A percentile compares a stretch with the other conserved stretches of the same genome.
Evolutionary conservation across 306 rosid species (phyloP).

Genomic region (Casuarina glauca): DNA sequence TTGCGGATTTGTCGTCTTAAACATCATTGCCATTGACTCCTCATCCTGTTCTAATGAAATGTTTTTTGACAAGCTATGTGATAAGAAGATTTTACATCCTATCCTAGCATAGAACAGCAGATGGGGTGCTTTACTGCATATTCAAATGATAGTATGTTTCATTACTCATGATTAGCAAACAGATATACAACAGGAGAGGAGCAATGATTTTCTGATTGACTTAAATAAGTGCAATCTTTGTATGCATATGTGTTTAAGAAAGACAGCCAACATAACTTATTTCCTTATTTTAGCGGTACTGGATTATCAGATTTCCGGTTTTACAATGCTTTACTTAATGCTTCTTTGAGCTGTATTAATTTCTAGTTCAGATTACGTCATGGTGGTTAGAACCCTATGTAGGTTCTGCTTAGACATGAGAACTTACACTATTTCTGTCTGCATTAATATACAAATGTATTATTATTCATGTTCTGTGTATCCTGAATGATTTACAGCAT

Average conservation of each 20-base stretch:
- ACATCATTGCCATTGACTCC: not conserved
- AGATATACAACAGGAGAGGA: not conserved
- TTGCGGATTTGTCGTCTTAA: not conserved
- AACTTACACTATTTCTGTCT: constrained; percentile 1
- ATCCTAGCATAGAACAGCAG: not conserved
- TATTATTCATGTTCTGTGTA: constrained; percentile 20
- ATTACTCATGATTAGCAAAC: not conserved
- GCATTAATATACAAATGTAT: constrained; percentile 8
- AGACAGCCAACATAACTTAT: not conserved
- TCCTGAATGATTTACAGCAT: constrained; percentile 46
- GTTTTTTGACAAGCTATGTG: not conserved
- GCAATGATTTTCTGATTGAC: not conserved
- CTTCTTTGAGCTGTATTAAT: constrained; percentile 11
- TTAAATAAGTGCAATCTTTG: not conserved
- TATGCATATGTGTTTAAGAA: not conserved
- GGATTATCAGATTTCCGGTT: constrained; percentile 13
- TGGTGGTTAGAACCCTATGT: constrained; percentile 1
- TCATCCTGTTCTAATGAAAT: not conserved
- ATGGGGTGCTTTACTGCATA: not conserved
- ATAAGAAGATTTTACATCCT: not conserved
- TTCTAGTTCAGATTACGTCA: constrained; percentile 19
- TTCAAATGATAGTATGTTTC: not conserved
- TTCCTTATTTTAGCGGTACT: not conserved
- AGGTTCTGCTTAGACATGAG: not conserved
- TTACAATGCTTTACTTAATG: not conserved